A percentile compares a stretch with the other conserved stretches of the same genome.
Evolutionary conservation across 495 filamentous ascomycete species (phyloP).

Genomic region (Daldinia concentrica): DNA sequence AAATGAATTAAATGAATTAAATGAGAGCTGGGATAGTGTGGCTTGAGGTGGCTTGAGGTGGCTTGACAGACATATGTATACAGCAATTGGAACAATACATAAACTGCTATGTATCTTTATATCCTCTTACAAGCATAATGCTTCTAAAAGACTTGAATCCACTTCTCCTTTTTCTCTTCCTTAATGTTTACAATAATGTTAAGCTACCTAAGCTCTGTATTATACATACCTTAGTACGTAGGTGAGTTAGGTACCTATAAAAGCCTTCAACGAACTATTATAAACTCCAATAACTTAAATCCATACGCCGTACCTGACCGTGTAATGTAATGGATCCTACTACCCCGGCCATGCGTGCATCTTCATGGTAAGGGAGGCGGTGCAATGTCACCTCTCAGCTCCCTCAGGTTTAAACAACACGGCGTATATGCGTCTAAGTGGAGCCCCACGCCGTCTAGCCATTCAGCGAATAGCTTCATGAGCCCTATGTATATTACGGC

Average conservation of each 20-base stretch:
- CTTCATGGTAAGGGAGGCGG: neutral
- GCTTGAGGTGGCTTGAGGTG: neutral
- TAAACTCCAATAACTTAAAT: too few relatives aligned
- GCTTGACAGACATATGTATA: too few relatives aligned
- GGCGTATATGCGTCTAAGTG: conserved; percentile 27
- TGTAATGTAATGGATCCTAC: neutral
- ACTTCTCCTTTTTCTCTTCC: neutral
- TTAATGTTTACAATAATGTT: neutral
- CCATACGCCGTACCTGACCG: neutral
- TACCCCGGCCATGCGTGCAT: conserved; percentile 1
- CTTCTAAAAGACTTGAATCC: neutral
- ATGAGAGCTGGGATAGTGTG: neutral
- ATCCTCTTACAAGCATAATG: neutral
- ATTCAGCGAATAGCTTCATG: conserved; percentile 1
- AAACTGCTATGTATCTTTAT: too few relatives aligned
- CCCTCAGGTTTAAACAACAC: conserved; percentile 11
- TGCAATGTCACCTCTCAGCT: conserved; percentile 5
- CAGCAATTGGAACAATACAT: too few relatives aligned
- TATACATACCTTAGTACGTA: too few relatives aligned
- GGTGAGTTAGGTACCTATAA: too few relatives aligned
- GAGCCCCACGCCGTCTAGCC: neutral
- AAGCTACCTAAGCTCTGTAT: too few relatives aligned
- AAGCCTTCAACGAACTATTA: too few relatives aligned
- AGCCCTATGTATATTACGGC: conserved; percentile 18
- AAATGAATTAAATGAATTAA: too few relatives aligned